Evolutionary conservation across 129 eudicot genomes (phyloP).

Genomic region (Oenanthe sinensis): DNA sequence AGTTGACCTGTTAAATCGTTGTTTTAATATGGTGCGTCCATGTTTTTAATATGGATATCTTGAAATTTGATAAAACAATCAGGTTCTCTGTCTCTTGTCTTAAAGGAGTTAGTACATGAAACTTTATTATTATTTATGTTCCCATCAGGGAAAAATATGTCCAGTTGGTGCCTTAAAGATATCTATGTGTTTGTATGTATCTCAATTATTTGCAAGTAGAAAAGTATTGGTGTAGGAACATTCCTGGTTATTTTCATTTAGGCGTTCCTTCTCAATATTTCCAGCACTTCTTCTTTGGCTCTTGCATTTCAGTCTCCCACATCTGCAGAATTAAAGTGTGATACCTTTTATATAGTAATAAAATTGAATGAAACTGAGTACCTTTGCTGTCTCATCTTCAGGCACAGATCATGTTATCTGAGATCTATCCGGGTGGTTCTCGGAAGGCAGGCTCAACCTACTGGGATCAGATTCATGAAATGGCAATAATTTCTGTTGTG

Average conservation of each 20-base stretch:
- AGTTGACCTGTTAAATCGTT: neutral
- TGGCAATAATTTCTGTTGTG: constrained; percentile 72
- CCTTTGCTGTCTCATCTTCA: constrained; percentile 23
- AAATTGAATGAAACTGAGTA: neutral
- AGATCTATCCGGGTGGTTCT: constrained; percentile 95
- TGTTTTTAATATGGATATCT: neutral
- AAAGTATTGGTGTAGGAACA: neutral
- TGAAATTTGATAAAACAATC: neutral
- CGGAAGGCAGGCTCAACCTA: constrained; percentile 76
- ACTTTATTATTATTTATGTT: neutral
- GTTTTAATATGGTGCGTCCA: neutral
- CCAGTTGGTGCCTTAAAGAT: neutral
- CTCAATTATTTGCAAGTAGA: neutral
- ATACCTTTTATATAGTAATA: neutral
- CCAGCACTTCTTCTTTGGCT: neutral
- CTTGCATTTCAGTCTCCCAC: neutral
- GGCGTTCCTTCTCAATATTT: neutral
- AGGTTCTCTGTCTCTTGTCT: neutral
- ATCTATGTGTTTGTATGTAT: neutral
- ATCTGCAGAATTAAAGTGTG: neutral
- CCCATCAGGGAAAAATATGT: neutral
- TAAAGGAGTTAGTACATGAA: neutral
- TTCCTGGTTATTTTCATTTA: neutral
- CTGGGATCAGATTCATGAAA: constrained; percentile 94
- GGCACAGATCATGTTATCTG: constrained; percentile 97